These are phyloP conservation scores for Verticillium isaacii DNA, from an alignment of 2,329 filamentous ascomycete species.

Conservation along the genomic window DNA sequence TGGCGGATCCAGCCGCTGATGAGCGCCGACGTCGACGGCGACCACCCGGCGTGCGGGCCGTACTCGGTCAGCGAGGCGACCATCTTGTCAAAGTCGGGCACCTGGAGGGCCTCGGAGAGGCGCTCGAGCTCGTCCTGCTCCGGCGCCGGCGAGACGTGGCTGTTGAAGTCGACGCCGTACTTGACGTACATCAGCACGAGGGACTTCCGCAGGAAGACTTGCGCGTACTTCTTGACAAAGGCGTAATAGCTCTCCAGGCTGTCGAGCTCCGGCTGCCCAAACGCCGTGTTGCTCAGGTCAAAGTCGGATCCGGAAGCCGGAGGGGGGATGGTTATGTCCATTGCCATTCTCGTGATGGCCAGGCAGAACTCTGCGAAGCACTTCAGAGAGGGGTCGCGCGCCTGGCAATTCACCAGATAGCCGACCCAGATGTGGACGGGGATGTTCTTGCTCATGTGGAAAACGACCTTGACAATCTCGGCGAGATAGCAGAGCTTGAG, in stretches of 20 bases:
- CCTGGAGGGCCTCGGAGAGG: conserved; percentile 66
- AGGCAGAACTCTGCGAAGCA: conserved; percentile 54
- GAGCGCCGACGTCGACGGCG: conserved; percentile 37
- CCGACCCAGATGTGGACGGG: conserved; percentile 44
- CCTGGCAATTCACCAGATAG: conserved; percentile 35
- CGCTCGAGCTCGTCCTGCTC: conserved; percentile 77
- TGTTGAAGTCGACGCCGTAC: conserved; percentile 83
- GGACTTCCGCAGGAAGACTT: conserved; percentile 85
- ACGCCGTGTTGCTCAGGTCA: conserved; percentile 35
- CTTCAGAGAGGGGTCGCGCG: conserved; percentile 40
- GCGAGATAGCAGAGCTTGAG: conserved; percentile 84
- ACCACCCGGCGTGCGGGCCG: conserved; percentile 42
- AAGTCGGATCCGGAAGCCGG: conserved; percentile 19
- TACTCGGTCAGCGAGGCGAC: conserved; percentile 54
- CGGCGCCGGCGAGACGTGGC: conserved; percentile 55
- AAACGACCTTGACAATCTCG: conserved; percentile 80
- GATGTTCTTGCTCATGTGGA: conserved; percentile 52
- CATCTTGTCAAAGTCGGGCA: conserved; percentile 77
- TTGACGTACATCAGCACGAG: conserved; percentile 81
- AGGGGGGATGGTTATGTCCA: conserved; percentile 28
- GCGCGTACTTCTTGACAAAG: conserved; percentile 74
- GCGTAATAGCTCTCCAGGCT: conserved; percentile 49
- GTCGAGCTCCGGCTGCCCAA: conserved; percentile 51
- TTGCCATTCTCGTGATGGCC: conserved; percentile 37
- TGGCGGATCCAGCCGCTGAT: conserved; percentile 72